Evolutionary conservation across 129 eudicot genomes (phyloP).

Genomic region (Glebionis coronaria): DNA sequence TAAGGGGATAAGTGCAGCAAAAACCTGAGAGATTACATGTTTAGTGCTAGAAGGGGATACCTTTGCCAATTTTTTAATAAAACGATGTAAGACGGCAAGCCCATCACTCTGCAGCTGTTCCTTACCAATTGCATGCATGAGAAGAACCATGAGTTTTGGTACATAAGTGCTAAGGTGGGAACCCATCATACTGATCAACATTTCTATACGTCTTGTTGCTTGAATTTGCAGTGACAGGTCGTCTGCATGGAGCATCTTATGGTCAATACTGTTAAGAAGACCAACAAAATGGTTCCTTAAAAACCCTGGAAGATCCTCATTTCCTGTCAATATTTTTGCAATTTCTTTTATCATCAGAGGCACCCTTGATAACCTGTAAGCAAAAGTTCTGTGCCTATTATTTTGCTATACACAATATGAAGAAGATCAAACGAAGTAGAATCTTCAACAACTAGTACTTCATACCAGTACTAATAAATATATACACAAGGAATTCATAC

Average conservation of each 20-base stretch:
- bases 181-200: constrained; percentile 94
- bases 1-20: constrained; percentile 94
- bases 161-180: constrained; percentile 87
- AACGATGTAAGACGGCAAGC: constrained; percentile 76
- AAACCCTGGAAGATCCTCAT: constrained; percentile 87
- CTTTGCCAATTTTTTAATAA: constrained; percentile 68
- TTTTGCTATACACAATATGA: constrained; percentile 2
- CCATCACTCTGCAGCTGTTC: constrained; percentile 83
- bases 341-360: constrained; percentile 85
- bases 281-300: constrained; percentile 84
- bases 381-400: constrained; percentile 8
- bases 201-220: constrained; percentile 83
- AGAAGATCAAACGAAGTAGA: constrained; percentile 3
- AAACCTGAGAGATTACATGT: constrained; percentile 94
- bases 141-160: constrained; percentile 97
- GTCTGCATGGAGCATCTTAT: constrained; percentile 85
- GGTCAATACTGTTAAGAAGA: constrained; percentile 85
- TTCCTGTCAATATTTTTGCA: constrained; percentile 74
- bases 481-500: constrained; percentile 6
- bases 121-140: constrained; percentile 84
- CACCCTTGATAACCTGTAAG: constrained; percentile 71
- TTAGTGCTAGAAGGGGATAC: constrained; percentile 91
- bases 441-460: constrained; percentile 9
- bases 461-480: neutral
- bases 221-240: constrained; percentile 81